Evolutionary conservation across 768 basidiomycete species (phyloP).

Genomic region (Pleurotus pulmonarius): DNA sequence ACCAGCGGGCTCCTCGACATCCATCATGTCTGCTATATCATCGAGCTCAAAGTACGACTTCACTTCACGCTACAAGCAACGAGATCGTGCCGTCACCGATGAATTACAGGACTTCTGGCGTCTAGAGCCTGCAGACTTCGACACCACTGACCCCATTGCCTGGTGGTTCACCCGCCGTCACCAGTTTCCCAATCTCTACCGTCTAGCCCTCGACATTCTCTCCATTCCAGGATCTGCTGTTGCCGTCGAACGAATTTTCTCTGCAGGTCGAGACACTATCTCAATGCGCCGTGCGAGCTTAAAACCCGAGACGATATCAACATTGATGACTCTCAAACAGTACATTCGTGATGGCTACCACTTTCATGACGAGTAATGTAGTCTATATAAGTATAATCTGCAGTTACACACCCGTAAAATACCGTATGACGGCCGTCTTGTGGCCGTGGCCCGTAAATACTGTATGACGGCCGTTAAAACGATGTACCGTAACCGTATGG

Average conservation of each 20-base stretch:
- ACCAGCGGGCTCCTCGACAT: background rate
- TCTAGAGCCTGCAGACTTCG: conserved; percentile 11
- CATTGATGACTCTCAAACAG: conserved; percentile 25
- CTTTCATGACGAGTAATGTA: background rate
- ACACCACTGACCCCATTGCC: conserved; percentile 12
- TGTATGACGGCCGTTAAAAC: background rate
- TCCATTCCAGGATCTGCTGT: conserved; percentile 27
- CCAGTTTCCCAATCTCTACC: conserved; percentile 17
- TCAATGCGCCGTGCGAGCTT: conserved; percentile 26
- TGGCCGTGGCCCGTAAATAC: background rate
- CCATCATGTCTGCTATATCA: background rate
- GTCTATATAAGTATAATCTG: background rate
- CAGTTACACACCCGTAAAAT: too few relatives aligned
- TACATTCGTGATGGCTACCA: background rate
- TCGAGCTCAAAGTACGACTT: background rate
- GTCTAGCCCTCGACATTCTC: conserved; percentile 15
- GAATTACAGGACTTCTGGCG: conserved; percentile 16
- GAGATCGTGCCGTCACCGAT: background rate
- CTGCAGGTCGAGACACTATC: conserved; percentile 28
- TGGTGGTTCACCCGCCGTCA: conserved; percentile 16
- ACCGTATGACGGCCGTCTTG: too few relatives aligned
- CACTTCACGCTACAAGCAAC: background rate
- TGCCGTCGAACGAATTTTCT: conserved; percentile 28
- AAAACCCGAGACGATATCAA: conserved; percentile 22
- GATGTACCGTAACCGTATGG: background rate